Evolutionary conservation across 805 yeast genomes (phyloP).

Genomic region (Monosporozyma unispora): DNA sequence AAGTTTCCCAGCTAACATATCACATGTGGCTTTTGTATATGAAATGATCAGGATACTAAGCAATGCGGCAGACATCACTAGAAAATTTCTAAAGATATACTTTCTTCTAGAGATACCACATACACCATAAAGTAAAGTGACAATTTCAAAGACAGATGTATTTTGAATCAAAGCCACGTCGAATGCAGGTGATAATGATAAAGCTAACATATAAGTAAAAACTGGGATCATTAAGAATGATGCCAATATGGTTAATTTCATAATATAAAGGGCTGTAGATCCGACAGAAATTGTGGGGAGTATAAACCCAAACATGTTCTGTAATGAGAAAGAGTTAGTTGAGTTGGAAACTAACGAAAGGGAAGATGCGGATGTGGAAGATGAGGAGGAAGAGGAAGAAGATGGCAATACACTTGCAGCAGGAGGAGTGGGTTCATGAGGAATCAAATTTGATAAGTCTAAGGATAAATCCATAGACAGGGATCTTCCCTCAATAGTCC

Average conservation of each 20-base stretch:
- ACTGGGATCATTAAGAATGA: constrained; percentile 14
- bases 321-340: neutral
- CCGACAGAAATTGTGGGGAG: neutral
- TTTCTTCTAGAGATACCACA: constrained; percentile 22
- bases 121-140: constrained; percentile 25
- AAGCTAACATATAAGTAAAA: constrained; percentile 16
- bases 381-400: neutral
- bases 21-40: constrained; percentile 28
- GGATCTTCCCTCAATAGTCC: neutral
- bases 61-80: constrained; percentile 23
- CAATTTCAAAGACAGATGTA: constrained; percentile 27
- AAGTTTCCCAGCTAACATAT: constrained; percentile 25
- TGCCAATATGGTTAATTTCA: constrained; percentile 15
- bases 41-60: constrained; percentile 25
- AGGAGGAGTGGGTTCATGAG: neutral
- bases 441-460: constrained; percentile 1
- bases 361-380: neutral
- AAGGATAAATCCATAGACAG: constrained; percentile 3
- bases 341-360: neutral
- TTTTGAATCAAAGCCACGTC: constrained; percentile 25
- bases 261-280: constrained; percentile 4
- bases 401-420: neutral
- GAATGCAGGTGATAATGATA: constrained; percentile 24
- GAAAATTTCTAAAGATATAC: constrained; percentile 20
- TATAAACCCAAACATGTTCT: neutral